phyloP scores from a whole-genome alignment of 495 filamentous ascomycete species.

The Penicillium crystallinum region DNA sequence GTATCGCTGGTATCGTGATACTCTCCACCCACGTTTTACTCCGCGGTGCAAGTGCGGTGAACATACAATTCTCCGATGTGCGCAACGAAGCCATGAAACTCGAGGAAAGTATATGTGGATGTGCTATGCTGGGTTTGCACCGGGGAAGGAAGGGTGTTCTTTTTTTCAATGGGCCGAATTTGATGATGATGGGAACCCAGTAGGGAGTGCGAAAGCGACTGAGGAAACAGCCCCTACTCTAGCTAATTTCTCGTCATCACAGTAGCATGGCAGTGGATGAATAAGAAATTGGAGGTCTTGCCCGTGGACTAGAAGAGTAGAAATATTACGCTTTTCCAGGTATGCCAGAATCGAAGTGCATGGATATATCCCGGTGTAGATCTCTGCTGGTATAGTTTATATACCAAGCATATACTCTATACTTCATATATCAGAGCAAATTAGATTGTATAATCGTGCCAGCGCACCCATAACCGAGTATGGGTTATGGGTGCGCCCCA shows the following conservation, averaged over 20 bases:
- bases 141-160: slow-evolving; percentile 68
- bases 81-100: slow-evolving; percentile 69
- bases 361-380: no score
- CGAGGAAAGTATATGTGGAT: slow-evolving; percentile 88
- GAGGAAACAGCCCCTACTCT: slow-evolving; percentile 24
- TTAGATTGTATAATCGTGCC: no score
- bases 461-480: no score
- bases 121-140: slow-evolving; percentile 74
- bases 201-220: slow-evolving; percentile 43
- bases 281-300: no score
- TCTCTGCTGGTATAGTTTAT: no score
- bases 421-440: no score
- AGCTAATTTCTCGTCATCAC: slow-evolving; percentile 29
- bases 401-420: no score
- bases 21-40: slow-evolving; percentile 62
- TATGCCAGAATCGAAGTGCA: not conserved
- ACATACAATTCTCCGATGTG: slow-evolving; percentile 69
- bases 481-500: no score
- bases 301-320: not conserved
- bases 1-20: slow-evolving; percentile 78
- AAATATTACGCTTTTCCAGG: not conserved
- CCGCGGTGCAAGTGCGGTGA: slow-evolving; percentile 61
- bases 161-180: slow-evolving; percentile 92
- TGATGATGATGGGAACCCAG: slow-evolving; percentile 76
- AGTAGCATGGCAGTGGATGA: slow-evolving; percentile 11